Conservation (phyloP, 371 early-diverging fungal species). For the Mucor indicus region DNA sequence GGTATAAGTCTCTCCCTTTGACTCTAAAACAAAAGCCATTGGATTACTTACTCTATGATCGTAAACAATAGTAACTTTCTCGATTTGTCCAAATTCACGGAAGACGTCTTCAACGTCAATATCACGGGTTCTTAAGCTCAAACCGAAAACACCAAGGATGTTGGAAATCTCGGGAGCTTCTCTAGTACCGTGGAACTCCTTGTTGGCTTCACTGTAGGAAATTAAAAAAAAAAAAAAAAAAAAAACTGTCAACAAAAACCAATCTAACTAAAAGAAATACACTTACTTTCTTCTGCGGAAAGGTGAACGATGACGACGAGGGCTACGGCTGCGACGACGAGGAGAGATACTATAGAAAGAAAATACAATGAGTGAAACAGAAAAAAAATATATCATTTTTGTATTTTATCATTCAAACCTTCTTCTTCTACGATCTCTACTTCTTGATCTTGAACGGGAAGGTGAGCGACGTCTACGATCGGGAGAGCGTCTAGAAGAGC, state of each 20-base stretch:
- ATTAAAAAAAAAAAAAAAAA: not conserved
- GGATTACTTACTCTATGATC: slow-evolving; percentile 53
- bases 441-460: slow-evolving; percentile 32
- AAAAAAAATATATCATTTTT: not conserved
- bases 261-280: slow-evolving; percentile 1
- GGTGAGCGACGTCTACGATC: slow-evolving; percentile 28
- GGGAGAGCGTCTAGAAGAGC: slow-evolving; percentile 28
- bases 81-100: slow-evolving; percentile 60
- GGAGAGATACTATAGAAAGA: not conserved
- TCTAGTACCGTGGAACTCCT: slow-evolving; percentile 48
- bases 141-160: slow-evolving; percentile 81
- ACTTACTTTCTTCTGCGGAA: slow-evolving; percentile 23
- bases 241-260: not conserved
- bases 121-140: slow-evolving; percentile 69
- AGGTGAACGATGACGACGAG: slow-evolving; percentile 31
- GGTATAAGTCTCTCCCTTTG: not conserved
- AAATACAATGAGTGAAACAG: slow-evolving; percentile 1
- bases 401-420: slow-evolving; percentile 14
- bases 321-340: slow-evolving; percentile 27
- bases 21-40: too few relatives aligned
- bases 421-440: slow-evolving; percentile 28
- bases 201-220: slow-evolving; percentile 20
- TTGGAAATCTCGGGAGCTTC: slow-evolving; percentile 48
- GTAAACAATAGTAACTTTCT: slow-evolving; percentile 59
- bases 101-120: slow-evolving; percentile 68